Evolutionary conservation across 2,329 filamentous ascomycete species (phyloP).

Genomic region (Dothideomycetes sp.): DNA sequence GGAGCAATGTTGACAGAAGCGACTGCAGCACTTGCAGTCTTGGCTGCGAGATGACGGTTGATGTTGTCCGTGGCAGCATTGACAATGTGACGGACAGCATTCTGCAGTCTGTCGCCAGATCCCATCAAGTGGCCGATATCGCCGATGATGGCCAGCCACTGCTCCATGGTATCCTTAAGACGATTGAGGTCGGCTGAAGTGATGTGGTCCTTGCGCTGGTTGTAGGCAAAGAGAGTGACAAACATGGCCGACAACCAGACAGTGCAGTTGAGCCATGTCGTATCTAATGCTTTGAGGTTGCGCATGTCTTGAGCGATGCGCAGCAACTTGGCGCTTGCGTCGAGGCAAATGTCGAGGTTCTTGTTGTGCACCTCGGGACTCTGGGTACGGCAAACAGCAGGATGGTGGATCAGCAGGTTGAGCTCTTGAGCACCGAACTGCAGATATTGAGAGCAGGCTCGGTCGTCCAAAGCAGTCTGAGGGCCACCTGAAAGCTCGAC

Average conservation of each 20-base stretch:
- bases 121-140: conserved; percentile 59
- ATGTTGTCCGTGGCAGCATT: conserved; percentile 41
- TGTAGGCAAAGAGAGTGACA: conserved; percentile 60
- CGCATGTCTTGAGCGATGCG: conserved; percentile 50
- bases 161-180: conserved; percentile 59
- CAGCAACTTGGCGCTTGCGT: conserved; percentile 56
- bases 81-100: conserved; percentile 41
- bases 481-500: conserved; percentile 45
- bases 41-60: conserved; percentile 35
- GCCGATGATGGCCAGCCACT: conserved; percentile 59
- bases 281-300: conserved; percentile 60
- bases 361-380: conserved; percentile 53
- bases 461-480: conserved; percentile 37
- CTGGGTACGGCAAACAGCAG: conserved; percentile 39
- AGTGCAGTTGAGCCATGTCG: conserved; percentile 67
- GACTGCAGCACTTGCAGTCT: conserved; percentile 33
- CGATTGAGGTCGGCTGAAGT: conserved; percentile 48
- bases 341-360: conserved; percentile 51
- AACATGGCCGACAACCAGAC: conserved; percentile 66
- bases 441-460: conserved; percentile 41
- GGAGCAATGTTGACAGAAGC: conserved; percentile 24
- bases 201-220: conserved; percentile 55
- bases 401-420: conserved; percentile 44
- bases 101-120: conserved; percentile 39
- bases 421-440: conserved; percentile 42